These are phyloP conservation scores for Naganishia vaughanmartiniae DNA, from an alignment of 768 basidiomycete species.

Conservation along the genomic window DNA sequence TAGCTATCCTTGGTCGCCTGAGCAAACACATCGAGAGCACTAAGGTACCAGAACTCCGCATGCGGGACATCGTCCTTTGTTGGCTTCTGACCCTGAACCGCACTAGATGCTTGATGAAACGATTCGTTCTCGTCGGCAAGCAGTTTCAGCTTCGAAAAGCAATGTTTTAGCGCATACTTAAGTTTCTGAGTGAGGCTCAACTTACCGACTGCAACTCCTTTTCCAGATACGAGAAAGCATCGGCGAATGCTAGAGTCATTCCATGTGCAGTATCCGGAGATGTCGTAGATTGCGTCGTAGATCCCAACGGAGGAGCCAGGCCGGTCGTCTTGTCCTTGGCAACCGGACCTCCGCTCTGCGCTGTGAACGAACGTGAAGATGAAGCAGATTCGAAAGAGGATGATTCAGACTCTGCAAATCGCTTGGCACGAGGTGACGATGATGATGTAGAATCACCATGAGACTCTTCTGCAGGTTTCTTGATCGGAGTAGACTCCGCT, in stretches of 20 bases:
- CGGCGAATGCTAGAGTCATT: slow-evolving; percentile 2
- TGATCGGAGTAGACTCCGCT: background rate
- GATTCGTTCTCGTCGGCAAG: slow-evolving; percentile 54
- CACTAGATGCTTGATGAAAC: slow-evolving; percentile 44
- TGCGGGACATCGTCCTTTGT: slow-evolving; percentile 43
- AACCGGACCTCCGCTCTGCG: background rate
- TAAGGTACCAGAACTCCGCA: slow-evolving; percentile 59
- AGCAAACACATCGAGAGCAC: slow-evolving; percentile 60
- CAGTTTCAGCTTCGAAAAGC: slow-evolving; percentile 54
- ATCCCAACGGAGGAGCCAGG: background rate
- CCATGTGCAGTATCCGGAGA: background rate
- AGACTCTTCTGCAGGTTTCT: background rate
- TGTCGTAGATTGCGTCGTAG: background rate
- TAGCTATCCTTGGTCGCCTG: slow-evolving; percentile 56
- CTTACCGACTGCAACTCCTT: slow-evolving; percentile 28
- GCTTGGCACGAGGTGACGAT: background rate
- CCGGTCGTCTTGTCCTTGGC: background rate
- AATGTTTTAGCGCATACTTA: background rate
- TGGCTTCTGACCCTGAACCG: slow-evolving; percentile 24
- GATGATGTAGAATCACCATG: background rate
- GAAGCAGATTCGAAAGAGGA: background rate
- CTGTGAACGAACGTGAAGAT: background rate
- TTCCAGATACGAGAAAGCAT: slow-evolving; percentile 20
- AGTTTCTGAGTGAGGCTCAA: background rate
- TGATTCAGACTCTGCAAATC: background rate